These are phyloP conservation scores for Vanderwaltozyma tropicalis DNA, from an alignment of 805 yeast genomes.

Conservation along the genomic window DNA sequence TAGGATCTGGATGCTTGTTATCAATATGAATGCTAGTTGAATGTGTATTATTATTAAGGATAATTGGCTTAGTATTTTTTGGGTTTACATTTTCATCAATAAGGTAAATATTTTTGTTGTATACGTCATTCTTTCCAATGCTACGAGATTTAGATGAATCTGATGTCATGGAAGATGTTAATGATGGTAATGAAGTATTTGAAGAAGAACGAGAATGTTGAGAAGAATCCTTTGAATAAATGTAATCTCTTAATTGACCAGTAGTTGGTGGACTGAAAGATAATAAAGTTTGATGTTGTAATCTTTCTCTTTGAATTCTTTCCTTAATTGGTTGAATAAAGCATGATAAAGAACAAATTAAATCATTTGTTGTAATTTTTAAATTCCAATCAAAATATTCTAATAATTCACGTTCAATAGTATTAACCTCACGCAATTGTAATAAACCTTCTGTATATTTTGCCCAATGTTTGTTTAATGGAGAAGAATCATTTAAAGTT, in stretches of 20 bases:
- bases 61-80: background rate
- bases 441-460: constrained; percentile 80
- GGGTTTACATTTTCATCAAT: background rate
- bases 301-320: constrained; percentile 16
- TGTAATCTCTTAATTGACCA: constrained; percentile 9
- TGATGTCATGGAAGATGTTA: constrained; percentile 23
- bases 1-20: too few species aligned
- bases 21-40: background rate
- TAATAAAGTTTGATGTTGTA: constrained; percentile 12
- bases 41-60: background rate
- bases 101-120: constrained; percentile 2
- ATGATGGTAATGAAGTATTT: constrained; percentile 29
- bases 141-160: constrained; percentile 5
- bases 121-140: background rate
- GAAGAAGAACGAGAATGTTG: constrained; percentile 25
- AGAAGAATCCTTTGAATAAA: constrained; percentile 1
- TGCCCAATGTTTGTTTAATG: constrained; percentile 93
- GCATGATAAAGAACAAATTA: constrained; percentile 55
- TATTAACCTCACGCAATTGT: constrained; percentile 66
- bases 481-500: constrained; percentile 83
- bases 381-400: constrained; percentile 79
- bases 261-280: constrained; percentile 18
- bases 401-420: constrained; percentile 81
- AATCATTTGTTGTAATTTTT: constrained; percentile 56
- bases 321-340: constrained; percentile 67